Percentiles rank a stretch among this genome's conserved stretches.
phyloP scores from a whole-genome alignment of 768 basidiomycete species.

The Rhizopogon vulgaris region DNA sequence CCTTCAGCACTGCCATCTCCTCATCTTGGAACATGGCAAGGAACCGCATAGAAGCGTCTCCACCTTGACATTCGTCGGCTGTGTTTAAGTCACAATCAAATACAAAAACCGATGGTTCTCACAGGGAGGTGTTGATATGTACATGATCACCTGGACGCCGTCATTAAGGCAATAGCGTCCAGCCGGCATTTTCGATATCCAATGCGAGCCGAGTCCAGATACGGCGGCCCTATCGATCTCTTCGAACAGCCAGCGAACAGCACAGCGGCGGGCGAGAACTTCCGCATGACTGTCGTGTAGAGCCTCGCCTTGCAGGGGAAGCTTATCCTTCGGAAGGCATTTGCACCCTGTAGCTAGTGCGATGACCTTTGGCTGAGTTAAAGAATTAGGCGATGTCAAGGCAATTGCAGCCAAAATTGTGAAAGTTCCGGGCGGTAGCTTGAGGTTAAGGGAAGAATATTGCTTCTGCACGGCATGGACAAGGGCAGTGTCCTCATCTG shows the following conservation, averaged over 20 bases:
- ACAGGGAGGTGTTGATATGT: constrained; percentile 70
- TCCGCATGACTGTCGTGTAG: constrained; percentile 92
- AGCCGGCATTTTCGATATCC: constrained; percentile 29
- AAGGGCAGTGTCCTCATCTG: constrained; percentile 14
- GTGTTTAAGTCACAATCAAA: constrained; percentile 32
- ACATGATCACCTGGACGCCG: constrained; percentile 54
- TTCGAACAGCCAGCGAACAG: constrained; percentile 72
- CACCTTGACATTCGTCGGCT: constrained; percentile 48
- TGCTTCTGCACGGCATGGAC: constrained; percentile 33
- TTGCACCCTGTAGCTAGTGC: constrained; percentile 82
- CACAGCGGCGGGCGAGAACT: constrained; percentile 78
- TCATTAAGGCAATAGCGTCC: constrained; percentile 41
- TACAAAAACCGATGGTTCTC: constrained; percentile 31
- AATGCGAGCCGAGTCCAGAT: constrained; percentile 35
- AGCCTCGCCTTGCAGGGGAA: constrained; percentile 67
- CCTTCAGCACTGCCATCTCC: constrained; percentile 65
- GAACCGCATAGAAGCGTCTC: constrained; percentile 81
- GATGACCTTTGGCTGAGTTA: constrained; percentile 42
- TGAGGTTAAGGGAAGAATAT: constrained; percentile 42
- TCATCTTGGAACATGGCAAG: constrained; percentile 72
- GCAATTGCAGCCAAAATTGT: constrained; percentile 57
- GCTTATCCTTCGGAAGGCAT: constrained; percentile 59
- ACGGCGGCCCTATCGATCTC: constrained; percentile 38
- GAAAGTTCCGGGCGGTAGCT: constrained; percentile 50
- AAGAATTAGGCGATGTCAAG: constrained; percentile 32